These are phyloP conservation scores for Lachnum nothofagi DNA, from an alignment of 2,329 filamentous ascomycete genomes.

Conservation along the genomic window DNA sequence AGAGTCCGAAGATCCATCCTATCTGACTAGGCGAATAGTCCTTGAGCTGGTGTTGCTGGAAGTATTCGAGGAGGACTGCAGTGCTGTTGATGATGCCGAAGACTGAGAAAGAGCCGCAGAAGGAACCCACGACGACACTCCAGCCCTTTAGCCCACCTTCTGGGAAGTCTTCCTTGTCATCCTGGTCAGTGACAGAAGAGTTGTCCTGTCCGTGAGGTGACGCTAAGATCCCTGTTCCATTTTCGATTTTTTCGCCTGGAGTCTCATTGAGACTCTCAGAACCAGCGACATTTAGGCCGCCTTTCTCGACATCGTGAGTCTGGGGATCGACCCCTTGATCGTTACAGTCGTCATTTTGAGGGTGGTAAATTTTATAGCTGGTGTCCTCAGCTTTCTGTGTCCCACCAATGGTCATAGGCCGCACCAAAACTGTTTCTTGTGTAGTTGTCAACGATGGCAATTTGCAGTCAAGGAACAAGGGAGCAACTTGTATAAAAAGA, in stretches of 20 bases:
- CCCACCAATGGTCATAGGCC: constrained; percentile 32
- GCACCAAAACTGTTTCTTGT: constrained; percentile 16
- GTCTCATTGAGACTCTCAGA: constrained; percentile 2
- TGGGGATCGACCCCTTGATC: not conserved
- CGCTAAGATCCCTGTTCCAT: constrained; percentile 13
- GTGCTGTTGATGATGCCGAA: constrained; percentile 61
- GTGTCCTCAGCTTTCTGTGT: constrained; percentile 37
- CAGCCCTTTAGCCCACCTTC: constrained; percentile 62
- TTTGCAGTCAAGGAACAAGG: not conserved
- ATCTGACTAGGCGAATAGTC: constrained; percentile 53
- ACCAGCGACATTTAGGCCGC: constrained; percentile 8
- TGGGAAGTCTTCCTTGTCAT: constrained; percentile 46
- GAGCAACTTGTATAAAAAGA: not conserved
- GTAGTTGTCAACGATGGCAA: not conserved
- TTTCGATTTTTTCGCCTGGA: constrained; percentile 4
- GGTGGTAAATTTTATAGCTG: constrained; percentile 36
- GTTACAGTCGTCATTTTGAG: constrained; percentile 12
- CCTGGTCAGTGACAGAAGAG: constrained; percentile 12
- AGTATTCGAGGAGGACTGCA: constrained; percentile 58
- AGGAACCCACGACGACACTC: constrained; percentile 62
- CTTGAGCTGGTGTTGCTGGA: constrained; percentile 55
- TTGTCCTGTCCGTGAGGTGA: constrained; percentile 8
- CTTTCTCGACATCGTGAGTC: constrained; percentile 17
- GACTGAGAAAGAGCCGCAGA: constrained; percentile 55
- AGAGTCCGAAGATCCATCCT: constrained; percentile 56